These are phyloP conservation scores for Curvularia sp. DNA, from an alignment of 2,329 filamentous ascomycete species.

Conservation along the genomic window DNA sequence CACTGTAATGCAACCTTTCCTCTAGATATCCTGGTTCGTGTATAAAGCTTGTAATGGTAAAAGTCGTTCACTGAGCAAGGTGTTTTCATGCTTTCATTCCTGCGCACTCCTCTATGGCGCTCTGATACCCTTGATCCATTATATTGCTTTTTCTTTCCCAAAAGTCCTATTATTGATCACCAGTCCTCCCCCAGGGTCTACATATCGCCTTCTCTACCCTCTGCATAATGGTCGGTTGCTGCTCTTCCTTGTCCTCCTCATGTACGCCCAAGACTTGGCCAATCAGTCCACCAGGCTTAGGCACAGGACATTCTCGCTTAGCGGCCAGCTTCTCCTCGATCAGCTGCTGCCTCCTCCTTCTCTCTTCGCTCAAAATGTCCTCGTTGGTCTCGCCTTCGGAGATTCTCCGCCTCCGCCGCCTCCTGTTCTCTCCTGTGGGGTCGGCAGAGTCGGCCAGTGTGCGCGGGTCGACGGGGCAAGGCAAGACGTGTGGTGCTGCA, in stretches of 20 bases:
- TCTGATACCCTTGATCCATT: neutral
- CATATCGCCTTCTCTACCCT: conserved; percentile 24
- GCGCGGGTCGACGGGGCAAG: conserved; percentile 81
- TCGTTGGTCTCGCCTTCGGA: conserved; percentile 35
- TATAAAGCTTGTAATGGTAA: conserved; percentile 1
- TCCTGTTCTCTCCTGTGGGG: conserved; percentile 36
- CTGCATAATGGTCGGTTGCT: conserved; percentile 13
- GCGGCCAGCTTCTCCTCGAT: conserved; percentile 34
- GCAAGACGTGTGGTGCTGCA: conserved; percentile 84
- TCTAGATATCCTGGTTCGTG: conserved; percentile 1
- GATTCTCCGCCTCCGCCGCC: conserved; percentile 54
- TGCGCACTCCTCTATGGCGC: neutral
- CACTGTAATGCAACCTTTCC: conserved; percentile 1
- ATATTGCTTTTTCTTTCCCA: neutral
- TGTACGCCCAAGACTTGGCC: conserved; percentile 76
- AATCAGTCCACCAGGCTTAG: conserved; percentile 82
- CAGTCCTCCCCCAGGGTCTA: conserved; percentile 18
- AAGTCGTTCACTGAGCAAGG: neutral
- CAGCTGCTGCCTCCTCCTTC: conserved; percentile 18
- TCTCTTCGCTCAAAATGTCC: conserved; percentile 33
- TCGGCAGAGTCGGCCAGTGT: conserved; percentile 73
- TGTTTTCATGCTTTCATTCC: neutral
- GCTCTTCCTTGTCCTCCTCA: conserved; percentile 32
- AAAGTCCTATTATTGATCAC: conserved; percentile 20
- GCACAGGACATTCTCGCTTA: conserved; percentile 84